Evolutionary conservation across 306 rosid species (phyloP).

Genomic region (Macrotyloma uniflorum): DNA sequence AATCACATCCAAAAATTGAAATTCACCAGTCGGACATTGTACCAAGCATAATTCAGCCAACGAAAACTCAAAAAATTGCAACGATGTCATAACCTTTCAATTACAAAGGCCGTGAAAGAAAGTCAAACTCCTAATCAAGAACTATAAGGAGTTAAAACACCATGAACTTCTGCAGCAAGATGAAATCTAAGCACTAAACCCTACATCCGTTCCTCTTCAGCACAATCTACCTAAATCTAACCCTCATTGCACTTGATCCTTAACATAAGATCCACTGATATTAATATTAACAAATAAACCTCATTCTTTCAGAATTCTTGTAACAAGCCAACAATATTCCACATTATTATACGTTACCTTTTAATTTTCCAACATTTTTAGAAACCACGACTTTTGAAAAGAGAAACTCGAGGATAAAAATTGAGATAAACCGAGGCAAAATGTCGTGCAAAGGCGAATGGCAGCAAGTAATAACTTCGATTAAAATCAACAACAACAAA

Average conservation of each 20-base stretch:
- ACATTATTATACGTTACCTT: neutral
- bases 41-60: constrained; percentile 25
- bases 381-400: constrained; percentile 8
- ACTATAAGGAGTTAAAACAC: constrained; percentile 21
- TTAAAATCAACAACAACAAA: neutral
- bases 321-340: neutral
- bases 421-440: neutral
- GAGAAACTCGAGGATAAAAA: neutral
- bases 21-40: neutral
- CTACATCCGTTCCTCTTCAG: neutral
- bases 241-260: constrained; percentile 2
- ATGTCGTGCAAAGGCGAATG: neutral
- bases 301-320: neutral
- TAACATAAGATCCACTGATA: neutral
- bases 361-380: neutral
- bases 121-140: constrained; percentile 22
- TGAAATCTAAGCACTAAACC: constrained; percentile 29
- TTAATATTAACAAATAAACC: neutral
- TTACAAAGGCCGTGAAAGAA: neutral
- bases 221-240: constrained; percentile 5
- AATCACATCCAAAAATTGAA: constrained; percentile 19
- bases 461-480: neutral
- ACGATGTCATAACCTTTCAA: neutral
- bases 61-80: constrained; percentile 15
- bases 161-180: neutral